These are phyloP conservation scores for Rubia balearica DNA, from an alignment of 305 asterid species.

Conservation along the genomic window DNA sequence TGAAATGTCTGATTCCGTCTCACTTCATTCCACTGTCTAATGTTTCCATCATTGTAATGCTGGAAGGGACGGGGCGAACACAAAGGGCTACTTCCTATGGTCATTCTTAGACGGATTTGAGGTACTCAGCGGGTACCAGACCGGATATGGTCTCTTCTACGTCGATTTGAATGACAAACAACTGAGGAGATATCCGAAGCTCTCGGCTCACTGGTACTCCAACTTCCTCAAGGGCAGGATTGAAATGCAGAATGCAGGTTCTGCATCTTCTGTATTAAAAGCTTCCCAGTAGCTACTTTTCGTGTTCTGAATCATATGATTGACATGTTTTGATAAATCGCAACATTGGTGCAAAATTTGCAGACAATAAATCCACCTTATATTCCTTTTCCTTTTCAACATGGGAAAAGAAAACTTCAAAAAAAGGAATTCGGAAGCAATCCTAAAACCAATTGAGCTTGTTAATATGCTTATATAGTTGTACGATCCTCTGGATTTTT, in stretches of 20 bases:
- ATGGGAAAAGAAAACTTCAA: neutral
- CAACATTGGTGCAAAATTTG: no score
- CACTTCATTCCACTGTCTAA: neutral
- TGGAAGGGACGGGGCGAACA: constrained; percentile 45
- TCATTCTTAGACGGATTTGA: constrained; percentile 46
- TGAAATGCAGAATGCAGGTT: neutral
- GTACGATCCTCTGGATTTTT: no score
- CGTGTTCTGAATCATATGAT: neutral
- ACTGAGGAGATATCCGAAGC: constrained; percentile 26
- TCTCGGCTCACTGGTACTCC: constrained; percentile 32
- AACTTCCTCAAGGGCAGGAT: constrained; percentile 18
- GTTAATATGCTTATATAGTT: no score
- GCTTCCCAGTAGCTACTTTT: neutral
- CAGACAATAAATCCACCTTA: no score
- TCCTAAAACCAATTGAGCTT: no score
- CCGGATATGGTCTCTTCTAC: constrained; percentile 24
- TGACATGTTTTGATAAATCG: neutral
- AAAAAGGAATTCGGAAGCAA: no score
- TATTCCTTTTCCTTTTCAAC: neutral
- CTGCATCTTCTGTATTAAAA: neutral
- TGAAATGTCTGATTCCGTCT: neutral
- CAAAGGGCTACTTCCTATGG: constrained; percentile 46
- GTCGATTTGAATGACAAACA: constrained; percentile 32
- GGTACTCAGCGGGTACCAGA: constrained; percentile 23
- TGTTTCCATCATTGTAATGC: neutral